A percentile compares a stretch with the other conserved stretches of the same genome.
Conservation (phyloP, 2,329 filamentous ascomycete species). For the Macrophomina phaseolina region DNA sequence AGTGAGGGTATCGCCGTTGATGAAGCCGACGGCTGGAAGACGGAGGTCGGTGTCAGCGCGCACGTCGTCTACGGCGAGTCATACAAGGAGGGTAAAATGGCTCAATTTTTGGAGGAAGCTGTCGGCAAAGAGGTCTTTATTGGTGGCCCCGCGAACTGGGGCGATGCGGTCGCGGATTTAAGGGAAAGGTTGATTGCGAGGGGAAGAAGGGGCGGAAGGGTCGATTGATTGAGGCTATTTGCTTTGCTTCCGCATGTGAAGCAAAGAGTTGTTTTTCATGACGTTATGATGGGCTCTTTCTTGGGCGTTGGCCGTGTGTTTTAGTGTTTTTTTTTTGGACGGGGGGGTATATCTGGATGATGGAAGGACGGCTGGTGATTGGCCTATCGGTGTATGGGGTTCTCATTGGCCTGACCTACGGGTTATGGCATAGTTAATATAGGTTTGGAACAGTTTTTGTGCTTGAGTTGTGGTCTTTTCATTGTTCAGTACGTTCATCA, state of each 20-base stretch:
- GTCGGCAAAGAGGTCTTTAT: slow-evolving; percentile 48
- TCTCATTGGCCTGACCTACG: too few species aligned
- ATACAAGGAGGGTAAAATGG: slow-evolving; percentile 77
- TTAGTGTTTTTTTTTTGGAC: too few species aligned
- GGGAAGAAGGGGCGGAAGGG: slow-evolving; percentile 51
- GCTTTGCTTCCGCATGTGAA: neutral
- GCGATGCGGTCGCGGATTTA: slow-evolving; percentile 51
- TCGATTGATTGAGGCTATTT: neutral
- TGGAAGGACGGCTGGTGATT: too few species aligned
- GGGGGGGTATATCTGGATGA: too few species aligned
- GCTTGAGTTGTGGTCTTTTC: too few species aligned
- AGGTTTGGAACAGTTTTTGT: too few species aligned
- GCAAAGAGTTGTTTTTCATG: too few species aligned
- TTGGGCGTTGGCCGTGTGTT: too few species aligned
- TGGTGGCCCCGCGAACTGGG: slow-evolving; percentile 39
- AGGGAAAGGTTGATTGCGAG: slow-evolving; percentile 50
- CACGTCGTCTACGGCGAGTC: slow-evolving; percentile 77
- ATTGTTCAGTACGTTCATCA: too few species aligned
- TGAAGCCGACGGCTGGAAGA: slow-evolving; percentile 35
- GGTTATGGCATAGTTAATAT: too few species aligned
- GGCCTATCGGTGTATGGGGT: too few species aligned
- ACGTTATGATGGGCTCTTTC: too few species aligned
- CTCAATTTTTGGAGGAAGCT: slow-evolving; percentile 69
- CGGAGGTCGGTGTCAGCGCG: slow-evolving; percentile 48
- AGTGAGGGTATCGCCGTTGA: slow-evolving; percentile 58